Conservation (phyloP, 768 basidiomycete genomes). For the Tricholoma furcatifolium region DNA sequence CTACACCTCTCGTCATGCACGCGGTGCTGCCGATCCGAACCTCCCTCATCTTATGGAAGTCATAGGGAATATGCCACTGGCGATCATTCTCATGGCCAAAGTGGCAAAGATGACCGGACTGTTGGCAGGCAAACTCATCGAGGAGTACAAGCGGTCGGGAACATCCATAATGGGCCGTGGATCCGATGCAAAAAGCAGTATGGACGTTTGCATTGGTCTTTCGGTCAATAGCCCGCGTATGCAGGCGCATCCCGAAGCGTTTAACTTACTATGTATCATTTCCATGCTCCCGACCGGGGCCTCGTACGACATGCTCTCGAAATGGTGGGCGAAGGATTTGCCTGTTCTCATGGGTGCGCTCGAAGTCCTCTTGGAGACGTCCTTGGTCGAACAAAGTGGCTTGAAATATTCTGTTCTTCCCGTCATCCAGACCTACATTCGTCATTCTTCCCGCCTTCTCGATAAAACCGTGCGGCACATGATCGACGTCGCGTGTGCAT, state of each 20-base stretch:
- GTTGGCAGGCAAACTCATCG: background rate
- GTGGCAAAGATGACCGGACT: background rate
- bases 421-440: conserved; percentile 20
- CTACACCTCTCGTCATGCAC: conserved; percentile 20
- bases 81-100: conserved; percentile 33
- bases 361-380: conserved; percentile 1
- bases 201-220: conserved; percentile 8
- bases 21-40: conserved; percentile 17
- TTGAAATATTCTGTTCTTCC: conserved; percentile 17
- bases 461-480: conserved; percentile 2
- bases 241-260: background rate
- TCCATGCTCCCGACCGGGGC: conserved; percentile 25
- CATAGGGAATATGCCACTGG: conserved; percentile 30
- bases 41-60: conserved; percentile 20
- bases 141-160: background rate
- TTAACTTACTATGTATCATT: conserved; percentile 16
- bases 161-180: conserved; percentile 2
- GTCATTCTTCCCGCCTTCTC: conserved; percentile 9
- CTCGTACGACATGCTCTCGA: conserved; percentile 5
- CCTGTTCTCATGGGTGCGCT: conserved; percentile 5
- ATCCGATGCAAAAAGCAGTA: conserved; percentile 5
- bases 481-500: conserved; percentile 12
- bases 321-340: conserved; percentile 12
- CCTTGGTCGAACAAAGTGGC: conserved; percentile 1
- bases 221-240: conserved; percentile 9